Base-by-base conservation (phyloP, 2,329 filamentous ascomycete species). In the Colletotrichum eremochloae region DNA sequence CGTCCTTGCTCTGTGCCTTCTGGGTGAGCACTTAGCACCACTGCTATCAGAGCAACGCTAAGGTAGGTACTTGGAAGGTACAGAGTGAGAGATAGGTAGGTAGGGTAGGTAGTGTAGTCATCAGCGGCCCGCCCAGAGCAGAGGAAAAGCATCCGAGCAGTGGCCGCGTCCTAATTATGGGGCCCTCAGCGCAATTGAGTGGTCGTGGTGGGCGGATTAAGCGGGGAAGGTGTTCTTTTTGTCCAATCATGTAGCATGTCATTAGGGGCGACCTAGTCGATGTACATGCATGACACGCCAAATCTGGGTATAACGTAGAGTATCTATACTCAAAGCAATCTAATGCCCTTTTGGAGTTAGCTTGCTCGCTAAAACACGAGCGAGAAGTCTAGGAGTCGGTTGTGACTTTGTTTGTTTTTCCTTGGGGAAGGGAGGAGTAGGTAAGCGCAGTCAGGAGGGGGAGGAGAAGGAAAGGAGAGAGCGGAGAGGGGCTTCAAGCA, bases 231-330 rank as follows among this genome's bases (percentile, higher is more conserved):
- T 24, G 40, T n/a, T 11, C 18, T 33, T 24, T 62, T n/a, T 40
- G 60, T 14, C 74, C 74, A 75, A 74, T 75, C 46, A 65, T 24
- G 44, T 14, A 7, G 9, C 36, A 36, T 18, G 57, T 4, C 2
- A 24, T 48, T 24, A 7, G 40, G 20, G 1, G 3, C 44, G 29
- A 24, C 68, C 58, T 50, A 62, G 68, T 75, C 69, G 46, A 36
- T 44, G 31, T 75, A 75, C 74, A 72, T 62, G 57, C 62, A 55
- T 62, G 31, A 69, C 58, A 52, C 29, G 74, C 74, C 66, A 67
- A 52, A 12, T 40, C 9, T 64, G 48, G 57, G 63, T 74, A 33
- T 53, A 44, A 63, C 24, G 24, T 24, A n/a, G 36, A 29, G 74
- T 75, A 67, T 42, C 62, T 72, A 60, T 69, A 74, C 72, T 55